Base-by-base conservation (phyloP, 2,329 filamentous ascomycete species). In the Coleophoma crateriformis region DNA sequence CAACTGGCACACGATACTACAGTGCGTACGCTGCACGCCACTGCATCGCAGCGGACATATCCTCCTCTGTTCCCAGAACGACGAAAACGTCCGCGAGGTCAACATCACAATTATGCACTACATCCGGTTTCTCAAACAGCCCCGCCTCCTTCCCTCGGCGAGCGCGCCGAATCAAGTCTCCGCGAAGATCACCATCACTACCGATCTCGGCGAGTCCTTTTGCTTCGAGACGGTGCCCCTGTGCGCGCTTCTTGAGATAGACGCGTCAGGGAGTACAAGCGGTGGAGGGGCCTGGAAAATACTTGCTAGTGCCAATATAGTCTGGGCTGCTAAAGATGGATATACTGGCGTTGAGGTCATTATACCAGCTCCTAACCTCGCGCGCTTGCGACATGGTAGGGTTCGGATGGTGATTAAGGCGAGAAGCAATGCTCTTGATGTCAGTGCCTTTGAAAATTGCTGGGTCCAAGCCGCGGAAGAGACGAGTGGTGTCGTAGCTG, bases 71-170 rank as follows among this genome's bases (percentile, higher is more conserved):
- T 27, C 6, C 27, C 27, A 27, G 5, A 27, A 27, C 6, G 27
- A 27, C 6, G 27, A 27, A 27, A 19, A 3, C 27, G 8, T 27
- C 27, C 6, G 27, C 27, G 27, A 27, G 27, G 8, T 4, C 27
- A 27, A 27, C 20, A 11, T 20, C 40, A 13, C 15, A 35, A 48
- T 22, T 11, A 81, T 80, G 77, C 75, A 81, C 55, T 85, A 85
- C 63, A 72, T 88, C 59, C 82, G 84, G 53, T 86, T 87, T 58
- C 72, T 88, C 57, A 87, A 87, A 59, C 70, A 78, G 2, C 84
- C 85, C 10, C 68, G 68, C 48, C 59, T 71, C 34, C 60, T 65
- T 42, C 71, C 72, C 48, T 66, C 75, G 38, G 60, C 41, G 64
- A 39, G 64, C 66, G 50, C 68, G 35, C 20, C 42, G 39, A 13